Percentiles rank a stretch among this genome's conserved stretches.
Conservation (phyloP, 768 basidiomycete genomes). For the Asterophora lycoperdoides region DNA sequence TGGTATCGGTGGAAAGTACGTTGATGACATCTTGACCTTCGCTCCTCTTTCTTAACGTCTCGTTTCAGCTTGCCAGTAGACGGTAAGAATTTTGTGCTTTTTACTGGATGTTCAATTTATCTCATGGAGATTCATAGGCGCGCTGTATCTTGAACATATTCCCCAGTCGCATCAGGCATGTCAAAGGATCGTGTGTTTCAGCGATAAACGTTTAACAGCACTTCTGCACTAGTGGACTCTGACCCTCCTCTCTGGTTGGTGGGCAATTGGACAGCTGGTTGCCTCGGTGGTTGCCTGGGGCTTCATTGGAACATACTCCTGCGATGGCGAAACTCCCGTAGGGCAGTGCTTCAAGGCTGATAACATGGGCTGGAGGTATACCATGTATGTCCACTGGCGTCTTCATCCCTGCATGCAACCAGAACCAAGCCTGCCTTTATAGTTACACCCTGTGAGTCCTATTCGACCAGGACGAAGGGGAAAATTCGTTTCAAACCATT, state of each 20-base stretch:
- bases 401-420: conserved; percentile 1
- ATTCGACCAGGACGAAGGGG: too few relatives aligned
- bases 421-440: background rate
- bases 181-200: background rate
- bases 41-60: conserved; percentile 21
- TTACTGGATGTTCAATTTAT: too few relatives aligned
- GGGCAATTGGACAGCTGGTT: conserved; percentile 47
- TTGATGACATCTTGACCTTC: conserved; percentile 12
- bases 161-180: conserved; percentile 37
- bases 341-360: conserved; percentile 40
- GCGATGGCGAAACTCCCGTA: conserved; percentile 28
- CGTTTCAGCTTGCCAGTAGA: conserved; percentile 38
- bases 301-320: conserved; percentile 54
- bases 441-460: conserved; percentile 39
- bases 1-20: conserved; percentile 50
- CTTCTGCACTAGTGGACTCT: conserved; percentile 40
- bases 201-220: background rate
- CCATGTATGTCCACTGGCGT: conserved; percentile 33
- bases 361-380: conserved; percentile 64
- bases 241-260: conserved; percentile 51
- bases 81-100: conserved; percentile 24
- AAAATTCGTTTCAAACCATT: background rate
- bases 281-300: conserved; percentile 52
- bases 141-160: conserved; percentile 42
- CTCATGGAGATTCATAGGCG: conserved; percentile 22